These are phyloP conservation scores for Fusarium cicatricum DNA, from an alignment of 2,329 filamentous ascomycete genomes.

Conservation along the genomic window DNA sequence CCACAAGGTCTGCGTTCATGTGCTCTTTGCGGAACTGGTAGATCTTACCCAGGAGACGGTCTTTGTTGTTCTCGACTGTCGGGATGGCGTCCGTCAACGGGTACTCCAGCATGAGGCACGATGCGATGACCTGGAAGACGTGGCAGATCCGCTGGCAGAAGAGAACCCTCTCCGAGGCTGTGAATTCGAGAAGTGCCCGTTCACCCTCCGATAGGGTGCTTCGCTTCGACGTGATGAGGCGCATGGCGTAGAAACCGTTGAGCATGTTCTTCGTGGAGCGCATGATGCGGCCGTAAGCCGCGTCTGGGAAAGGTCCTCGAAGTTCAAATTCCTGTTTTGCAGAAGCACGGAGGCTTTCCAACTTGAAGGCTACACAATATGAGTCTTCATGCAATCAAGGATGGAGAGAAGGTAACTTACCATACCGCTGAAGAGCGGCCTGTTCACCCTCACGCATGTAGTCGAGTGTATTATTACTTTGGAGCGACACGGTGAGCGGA, in stretches of 20 bases:
- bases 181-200: constrained; percentile 80
- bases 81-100: constrained; percentile 90
- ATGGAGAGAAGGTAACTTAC: constrained; percentile 36
- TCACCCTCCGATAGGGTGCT: constrained; percentile 80
- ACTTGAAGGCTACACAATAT: constrained; percentile 61
- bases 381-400: not conserved
- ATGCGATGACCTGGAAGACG: constrained; percentile 85
- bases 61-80: constrained; percentile 80
- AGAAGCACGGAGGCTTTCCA: constrained; percentile 76
- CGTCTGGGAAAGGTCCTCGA: constrained; percentile 83
- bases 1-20: constrained; percentile 46
- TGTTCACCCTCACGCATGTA: constrained; percentile 94
- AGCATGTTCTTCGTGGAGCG: constrained; percentile 83
- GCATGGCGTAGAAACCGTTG: constrained; percentile 96
- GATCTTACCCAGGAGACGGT: constrained; percentile 85
- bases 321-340: constrained; percentile 90
- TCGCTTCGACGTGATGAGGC: constrained; percentile 86
- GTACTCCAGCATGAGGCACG: constrained; percentile 93
- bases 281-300: constrained; percentile 77
- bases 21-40: constrained; percentile 84
- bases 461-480: constrained; percentile 64
- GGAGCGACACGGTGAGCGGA: constrained; percentile 77
- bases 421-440: constrained; percentile 82
- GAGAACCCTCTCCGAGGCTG: constrained; percentile 78
- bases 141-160: constrained; percentile 92